Base-by-base conservation (phyloP, 2,329 filamentous ascomycete species). In the Xylaria sp. region DNA sequence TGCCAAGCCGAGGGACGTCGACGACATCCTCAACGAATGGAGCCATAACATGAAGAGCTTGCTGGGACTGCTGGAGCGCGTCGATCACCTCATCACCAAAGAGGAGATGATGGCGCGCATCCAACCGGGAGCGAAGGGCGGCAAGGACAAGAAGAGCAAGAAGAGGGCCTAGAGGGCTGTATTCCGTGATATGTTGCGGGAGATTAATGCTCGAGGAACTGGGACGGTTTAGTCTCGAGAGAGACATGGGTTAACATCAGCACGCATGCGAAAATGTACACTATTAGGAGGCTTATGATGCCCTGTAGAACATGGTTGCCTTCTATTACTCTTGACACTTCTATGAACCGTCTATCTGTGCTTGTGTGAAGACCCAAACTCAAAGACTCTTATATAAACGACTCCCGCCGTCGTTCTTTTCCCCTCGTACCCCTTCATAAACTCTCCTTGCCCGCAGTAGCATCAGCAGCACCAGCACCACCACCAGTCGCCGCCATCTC, bases 51-150 rank as follows among this genome's bases (percentile, higher is more conserved):
- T 96, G 91, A 96, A 94, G 87, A 92, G 88, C 69, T 76, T 96
- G 66, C 76, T 96, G 62, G 91, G 91, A 9, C 76, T 93, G 50
- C 71, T 96, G 69, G 92, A 96, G 80, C 84, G 92, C 60, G 95
- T 99, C 57, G 94, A 99, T 71, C 94, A 99, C 74, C 81, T 99
- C 67, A 99, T 99, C 69, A 99, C 95, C 50, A 97, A 97, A 82
- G 94, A 99, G 77, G 94, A 99, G 81, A 99, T 99, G 94, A 99
- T 99, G 94, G 94, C 94, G 39, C 84, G 92, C 55, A 97, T 99
- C 67, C 88, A 94, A 73, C 91, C 91, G 5, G 79, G 71, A 6
- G 76, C 74, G 34, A 74, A 77, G 67, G 68, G 68, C 17, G 63
- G 63, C 16, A 74, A 76, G 64, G 74, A 71, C 48, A 72, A 73